A percentile compares a stretch with the other conserved stretches of the same genome.
phyloP scores from a whole-genome alignment of 371 early-diverging fungal genomes.

The Mucor sp. region DNA sequence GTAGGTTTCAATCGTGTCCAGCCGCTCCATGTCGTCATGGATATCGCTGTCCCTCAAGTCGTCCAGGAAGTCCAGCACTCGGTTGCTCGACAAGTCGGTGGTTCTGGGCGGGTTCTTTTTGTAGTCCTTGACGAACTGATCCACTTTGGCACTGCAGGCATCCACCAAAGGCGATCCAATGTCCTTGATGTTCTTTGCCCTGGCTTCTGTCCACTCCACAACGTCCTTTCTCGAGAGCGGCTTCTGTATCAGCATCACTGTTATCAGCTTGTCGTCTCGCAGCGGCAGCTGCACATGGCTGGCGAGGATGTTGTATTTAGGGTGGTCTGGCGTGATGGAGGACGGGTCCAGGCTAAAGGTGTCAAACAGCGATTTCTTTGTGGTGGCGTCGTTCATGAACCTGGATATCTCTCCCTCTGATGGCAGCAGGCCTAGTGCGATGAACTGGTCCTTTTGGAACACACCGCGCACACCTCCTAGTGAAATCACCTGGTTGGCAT shows the following conservation, averaged over 20 bases:
- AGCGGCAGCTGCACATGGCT: slow-evolving; percentile 49
- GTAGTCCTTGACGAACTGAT: slow-evolving; percentile 34
- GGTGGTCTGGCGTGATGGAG: slow-evolving; percentile 36
- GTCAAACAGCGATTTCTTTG: slow-evolving; percentile 35
- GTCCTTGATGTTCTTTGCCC: background rate
- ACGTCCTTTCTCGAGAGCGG: slow-evolving; percentile 47
- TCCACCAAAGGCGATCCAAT: slow-evolving; percentile 8
- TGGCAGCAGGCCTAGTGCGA: slow-evolving; percentile 31
- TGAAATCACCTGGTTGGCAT: slow-evolving; percentile 34
- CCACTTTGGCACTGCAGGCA: slow-evolving; percentile 3
- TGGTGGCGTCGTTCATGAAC: background rate
- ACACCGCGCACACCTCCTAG: slow-evolving; percentile 47
- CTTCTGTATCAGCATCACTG: slow-evolving; percentile 47
- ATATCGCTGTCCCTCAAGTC: slow-evolving; percentile 16
- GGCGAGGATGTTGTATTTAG: slow-evolving; percentile 44
- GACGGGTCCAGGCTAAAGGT: slow-evolving; percentile 30
- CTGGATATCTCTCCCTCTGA: slow-evolving; percentile 23
- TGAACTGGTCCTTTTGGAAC: slow-evolving; percentile 38
- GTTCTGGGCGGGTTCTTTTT: slow-evolving; percentile 34
- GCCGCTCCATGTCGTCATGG: slow-evolving; percentile 10
- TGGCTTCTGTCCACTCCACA: slow-evolving; percentile 28
- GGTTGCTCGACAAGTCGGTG: slow-evolving; percentile 25
- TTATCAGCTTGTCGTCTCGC: slow-evolving; percentile 25
- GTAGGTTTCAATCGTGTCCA: slow-evolving; percentile 46
- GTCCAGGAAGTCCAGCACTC: slow-evolving; percentile 33